phyloP scores from a whole-genome alignment of 306 rosid species.

The Mimosa bimucronata region DNA sequence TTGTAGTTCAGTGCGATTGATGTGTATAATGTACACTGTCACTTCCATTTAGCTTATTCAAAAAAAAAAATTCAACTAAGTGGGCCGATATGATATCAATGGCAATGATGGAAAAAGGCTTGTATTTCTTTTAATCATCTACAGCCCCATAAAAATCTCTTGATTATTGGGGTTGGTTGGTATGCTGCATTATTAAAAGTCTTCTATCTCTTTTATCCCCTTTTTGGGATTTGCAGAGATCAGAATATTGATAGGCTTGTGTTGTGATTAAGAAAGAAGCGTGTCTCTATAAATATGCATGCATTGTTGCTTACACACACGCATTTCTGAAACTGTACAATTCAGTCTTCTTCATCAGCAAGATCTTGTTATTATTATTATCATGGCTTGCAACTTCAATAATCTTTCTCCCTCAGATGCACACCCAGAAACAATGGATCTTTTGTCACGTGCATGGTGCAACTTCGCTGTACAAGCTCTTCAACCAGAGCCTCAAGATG shows the following conservation, averaged over 20 bases:
- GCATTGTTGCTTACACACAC: conserved; percentile 42
- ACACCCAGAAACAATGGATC: conserved; percentile 87
- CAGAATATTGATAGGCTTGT: conserved; percentile 36
- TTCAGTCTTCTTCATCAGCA: conserved; percentile 21
- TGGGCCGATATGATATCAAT: conserved; percentile 30
- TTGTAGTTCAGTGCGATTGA: conserved; percentile 9
- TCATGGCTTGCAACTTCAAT: conserved; percentile 56
- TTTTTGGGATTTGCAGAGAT: conserved; percentile 27
- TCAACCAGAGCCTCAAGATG: conserved; percentile 58
- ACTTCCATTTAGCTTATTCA: conserved; percentile 19
- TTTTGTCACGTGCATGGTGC: conserved; percentile 88
- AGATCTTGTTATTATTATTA: not conserved
- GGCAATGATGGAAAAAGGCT: conserved; percentile 29
- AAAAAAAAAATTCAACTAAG: conserved; percentile 3
- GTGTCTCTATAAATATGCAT: conserved; percentile 43
- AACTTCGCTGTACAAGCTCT: conserved; percentile 87
- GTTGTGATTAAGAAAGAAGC: conserved; percentile 12
- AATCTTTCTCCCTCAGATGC: conserved; percentile 77
- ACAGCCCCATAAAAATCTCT: not conserved
- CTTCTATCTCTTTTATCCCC: not conserved
- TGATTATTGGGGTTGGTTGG: conserved; percentile 28
- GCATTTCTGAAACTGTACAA: conserved; percentile 28
- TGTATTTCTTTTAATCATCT: conserved; percentile 14
- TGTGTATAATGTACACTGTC: not conserved
- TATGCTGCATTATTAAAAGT: not conserved